Percentiles rank a stretch among this genome's conserved stretches.
Conservation (phyloP, 1,139 yeast species). For the Geotrichum phurueaensis region DNA sequence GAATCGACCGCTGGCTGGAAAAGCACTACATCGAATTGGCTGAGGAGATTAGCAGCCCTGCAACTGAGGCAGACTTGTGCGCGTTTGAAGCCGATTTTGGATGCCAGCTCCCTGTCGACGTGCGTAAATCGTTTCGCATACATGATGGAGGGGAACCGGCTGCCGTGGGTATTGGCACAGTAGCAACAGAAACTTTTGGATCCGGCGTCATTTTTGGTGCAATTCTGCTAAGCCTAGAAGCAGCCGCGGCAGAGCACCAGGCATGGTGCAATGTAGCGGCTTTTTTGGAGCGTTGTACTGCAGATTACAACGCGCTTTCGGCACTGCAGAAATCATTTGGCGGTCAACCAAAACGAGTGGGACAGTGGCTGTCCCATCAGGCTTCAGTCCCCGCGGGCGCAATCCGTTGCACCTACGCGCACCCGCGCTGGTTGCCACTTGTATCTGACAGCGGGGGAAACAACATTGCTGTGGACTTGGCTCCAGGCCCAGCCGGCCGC, state of each 20-base stretch:
- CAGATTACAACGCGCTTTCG: background rate
- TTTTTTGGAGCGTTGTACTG: background rate
- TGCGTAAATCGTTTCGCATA: slow-evolving; percentile 63
- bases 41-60: slow-evolving; percentile 65
- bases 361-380: slow-evolving; percentile 43
- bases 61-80: slow-evolving; percentile 66
- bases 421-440: slow-evolving; percentile 84
- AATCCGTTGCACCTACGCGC: slow-evolving; percentile 69
- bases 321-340: background rate
- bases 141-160: slow-evolving; percentile 81
- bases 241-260: slow-evolving; percentile 57
- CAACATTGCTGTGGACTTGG: slow-evolving; percentile 80
- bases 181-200: background rate
- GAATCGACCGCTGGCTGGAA: slow-evolving; percentile 69
- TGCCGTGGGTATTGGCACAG: slow-evolving; percentile 53
- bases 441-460: slow-evolving; percentile 85
- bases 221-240: slow-evolving; percentile 63
- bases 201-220: slow-evolving; percentile 64
- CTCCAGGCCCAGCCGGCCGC: slow-evolving; percentile 69
- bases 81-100: slow-evolving; percentile 70
- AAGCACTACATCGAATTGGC: slow-evolving; percentile 72
- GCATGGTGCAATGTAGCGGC: background rate
- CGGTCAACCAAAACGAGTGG: background rate
- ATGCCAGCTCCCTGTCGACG: slow-evolving; percentile 61
- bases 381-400: slow-evolving; percentile 66